Evolutionary conservation across 352 stramenopile genomes (phyloP).

Genomic region (Phytophthora tubulina): DNA sequence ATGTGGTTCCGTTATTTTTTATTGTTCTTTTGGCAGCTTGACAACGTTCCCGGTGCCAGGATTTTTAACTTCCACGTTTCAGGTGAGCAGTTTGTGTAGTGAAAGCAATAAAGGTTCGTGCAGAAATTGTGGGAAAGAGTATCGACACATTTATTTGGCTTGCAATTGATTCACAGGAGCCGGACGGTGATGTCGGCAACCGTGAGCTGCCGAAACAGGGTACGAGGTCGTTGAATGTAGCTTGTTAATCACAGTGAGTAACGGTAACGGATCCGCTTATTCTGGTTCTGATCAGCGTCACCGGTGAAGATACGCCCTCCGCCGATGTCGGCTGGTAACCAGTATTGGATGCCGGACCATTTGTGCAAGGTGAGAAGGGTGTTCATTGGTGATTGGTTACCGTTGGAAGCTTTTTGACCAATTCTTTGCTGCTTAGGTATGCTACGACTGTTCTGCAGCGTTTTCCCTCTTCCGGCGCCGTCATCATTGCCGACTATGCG

Average conservation of each 20-base stretch:
- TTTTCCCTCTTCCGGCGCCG: constrained; percentile 87
- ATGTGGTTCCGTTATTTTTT: background rate
- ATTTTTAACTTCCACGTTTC: constrained; percentile 59
- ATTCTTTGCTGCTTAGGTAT: constrained; percentile 53
- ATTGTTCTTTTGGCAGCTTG: constrained; percentile 41
- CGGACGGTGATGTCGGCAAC: constrained; percentile 12
- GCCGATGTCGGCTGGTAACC: constrained; percentile 54
- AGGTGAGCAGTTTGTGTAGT: constrained; percentile 33
- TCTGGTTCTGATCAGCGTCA: constrained; percentile 24
- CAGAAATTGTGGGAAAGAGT: no score
- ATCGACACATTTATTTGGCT: background rate
- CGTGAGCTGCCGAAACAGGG: constrained; percentile 6
- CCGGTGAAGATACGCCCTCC: constrained; percentile 44
- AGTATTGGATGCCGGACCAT: constrained; percentile 91
- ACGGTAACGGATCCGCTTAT: constrained; percentile 5
- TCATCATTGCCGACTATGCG: constrained; percentile 90
- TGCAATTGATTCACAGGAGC: constrained; percentile 19
- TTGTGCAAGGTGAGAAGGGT: constrained; percentile 71
- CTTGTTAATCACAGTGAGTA: background rate
- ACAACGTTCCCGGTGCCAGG: constrained; percentile 78
- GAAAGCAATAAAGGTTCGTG: background rate
- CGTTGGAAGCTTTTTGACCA: no score
- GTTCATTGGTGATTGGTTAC: background rate
- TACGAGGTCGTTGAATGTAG: constrained; percentile 13
- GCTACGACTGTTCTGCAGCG: constrained; percentile 78